Evolutionary conservation across 345 rosid species (phyloP).

Genomic region (Physaria fendleri): DNA sequence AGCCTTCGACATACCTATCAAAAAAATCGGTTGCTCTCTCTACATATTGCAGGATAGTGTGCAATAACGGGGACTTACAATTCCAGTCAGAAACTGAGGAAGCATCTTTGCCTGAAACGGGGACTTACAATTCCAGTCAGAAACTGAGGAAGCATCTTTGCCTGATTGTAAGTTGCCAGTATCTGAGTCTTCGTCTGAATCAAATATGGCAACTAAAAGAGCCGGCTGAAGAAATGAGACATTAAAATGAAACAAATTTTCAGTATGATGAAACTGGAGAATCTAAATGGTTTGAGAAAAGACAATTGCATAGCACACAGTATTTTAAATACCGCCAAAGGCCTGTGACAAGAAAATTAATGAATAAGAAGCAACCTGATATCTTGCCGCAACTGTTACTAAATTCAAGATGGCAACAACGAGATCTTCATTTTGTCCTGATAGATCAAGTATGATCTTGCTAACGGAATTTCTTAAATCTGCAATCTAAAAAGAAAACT

Average conservation of each 20-base stretch:
- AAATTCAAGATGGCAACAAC: conserved; percentile 50
- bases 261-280: conserved; percentile 1
- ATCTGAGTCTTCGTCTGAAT: conserved; percentile 36
- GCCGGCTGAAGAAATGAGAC: conserved; percentile 59
- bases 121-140: too few species aligned
- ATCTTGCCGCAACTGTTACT: conserved; percentile 63
- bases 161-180: conserved; percentile 30
- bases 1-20: conserved; percentile 45
- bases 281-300: not conserved
- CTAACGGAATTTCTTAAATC: conserved; percentile 45
- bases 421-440: conserved; percentile 51
- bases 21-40: conserved; percentile 56
- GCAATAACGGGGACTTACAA: conserved; percentile 42
- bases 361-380: conserved; percentile 47
- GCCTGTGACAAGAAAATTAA: conserved; percentile 5
- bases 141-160: too few species aligned
- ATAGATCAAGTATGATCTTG: conserved; percentile 39
- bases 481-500: conserved; percentile 43
- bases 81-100: conserved; percentile 25
- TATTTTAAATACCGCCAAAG: not conserved
- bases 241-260: conserved; percentile 12
- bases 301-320: not conserved
- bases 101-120: conserved; percentile 34
- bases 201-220: conserved; percentile 58
- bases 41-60: conserved; percentile 42